Evolutionary conservation across 1,284 basidiomycete species (phyloP).

Genomic region (Cerioporus squamosus): DNA sequence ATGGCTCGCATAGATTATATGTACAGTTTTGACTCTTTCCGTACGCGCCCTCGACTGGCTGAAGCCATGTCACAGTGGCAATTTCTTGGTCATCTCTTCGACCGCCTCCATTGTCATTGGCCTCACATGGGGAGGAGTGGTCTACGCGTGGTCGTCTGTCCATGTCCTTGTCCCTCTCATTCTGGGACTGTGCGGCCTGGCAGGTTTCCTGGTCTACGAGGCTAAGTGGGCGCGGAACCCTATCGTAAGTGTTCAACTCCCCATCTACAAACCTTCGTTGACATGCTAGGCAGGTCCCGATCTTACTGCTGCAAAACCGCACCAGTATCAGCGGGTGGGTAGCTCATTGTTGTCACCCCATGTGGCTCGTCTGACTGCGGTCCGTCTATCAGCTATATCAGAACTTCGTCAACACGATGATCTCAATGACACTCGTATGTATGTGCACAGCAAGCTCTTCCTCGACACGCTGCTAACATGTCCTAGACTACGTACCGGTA

Average conservation of each 20-base stretch:
- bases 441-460: not conserved
- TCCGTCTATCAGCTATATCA: constrained; percentile 23
- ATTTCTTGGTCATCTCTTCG: constrained; percentile 21
- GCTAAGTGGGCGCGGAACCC: not conserved
- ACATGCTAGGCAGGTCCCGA: constrained; percentile 2
- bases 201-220: constrained; percentile 26
- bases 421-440: constrained; percentile 15
- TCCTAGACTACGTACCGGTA: constrained; percentile 38
- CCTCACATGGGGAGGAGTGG: constrained; percentile 28
- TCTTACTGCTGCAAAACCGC: constrained; percentile 31
- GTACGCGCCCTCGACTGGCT: not conserved
- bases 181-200: constrained; percentile 23
- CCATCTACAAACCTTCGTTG: constrained; percentile 31
- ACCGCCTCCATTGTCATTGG: constrained; percentile 21
- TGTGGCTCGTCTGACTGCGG: too few species aligned
- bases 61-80: constrained; percentile 17
- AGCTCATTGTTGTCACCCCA: too few species aligned
- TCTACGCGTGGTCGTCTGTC: constrained; percentile 19
- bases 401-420: constrained; percentile 5
- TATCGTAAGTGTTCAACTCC: too few species aligned
- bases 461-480: not conserved
- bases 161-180: constrained; percentile 28
- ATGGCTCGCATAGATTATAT: constrained; percentile 15
- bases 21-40: constrained; percentile 1
- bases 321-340: constrained; percentile 36